Evolutionary conservation across 352 stramenopile species (phyloP), one percentile per base, ranked within the genome.

Genomic region (Phytophthora multivora): DNA sequence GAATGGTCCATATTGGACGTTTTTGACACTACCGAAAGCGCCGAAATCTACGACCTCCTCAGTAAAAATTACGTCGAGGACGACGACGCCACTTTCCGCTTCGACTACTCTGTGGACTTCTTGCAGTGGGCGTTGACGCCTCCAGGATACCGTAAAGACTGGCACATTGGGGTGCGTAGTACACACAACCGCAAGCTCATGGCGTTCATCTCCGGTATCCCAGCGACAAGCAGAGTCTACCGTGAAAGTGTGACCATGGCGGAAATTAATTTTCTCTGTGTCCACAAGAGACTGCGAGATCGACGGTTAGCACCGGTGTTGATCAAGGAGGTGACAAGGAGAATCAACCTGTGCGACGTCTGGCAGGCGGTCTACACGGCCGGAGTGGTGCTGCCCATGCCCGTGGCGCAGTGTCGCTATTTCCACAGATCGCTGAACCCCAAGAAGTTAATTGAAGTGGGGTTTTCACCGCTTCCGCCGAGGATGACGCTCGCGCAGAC

Each of bases 231-330:
- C 4, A 66, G 73, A 25, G 89, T 93, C 21, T 86, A 93, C 67
- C 55, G 68, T 1, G 38, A 85, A 15, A 60, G 53, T 16, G 59
- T 91, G 53, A 15, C 45, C 1, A 87, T 93, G 74, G 96, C 96
- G 2, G 96, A 99, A 74, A 98, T 99, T 58, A 99, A 99, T 76
- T 99, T 99, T 73, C 79, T 99, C 9, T 99, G 98, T 72, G 96
- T 99, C 9, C 97, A 99, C 86, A 99, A 99, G 81, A 99, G 98
- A 69, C 78, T 99, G 12, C 79, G 95, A 16, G 77, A 81, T n/a
- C 98, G 98, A 81, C 89, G 97, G 5, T 70, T 99, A 10, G 97
- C 97, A 10, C 97, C 97, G 0, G 97, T 99, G 36, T 79, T 99
- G 0, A 99, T 99, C 77, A 99, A 99, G 82, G 98, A 99, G 69